Evolutionary conservation across 345 rosid genomes (phyloP).

Genomic region (Gossypium bickii): DNA sequence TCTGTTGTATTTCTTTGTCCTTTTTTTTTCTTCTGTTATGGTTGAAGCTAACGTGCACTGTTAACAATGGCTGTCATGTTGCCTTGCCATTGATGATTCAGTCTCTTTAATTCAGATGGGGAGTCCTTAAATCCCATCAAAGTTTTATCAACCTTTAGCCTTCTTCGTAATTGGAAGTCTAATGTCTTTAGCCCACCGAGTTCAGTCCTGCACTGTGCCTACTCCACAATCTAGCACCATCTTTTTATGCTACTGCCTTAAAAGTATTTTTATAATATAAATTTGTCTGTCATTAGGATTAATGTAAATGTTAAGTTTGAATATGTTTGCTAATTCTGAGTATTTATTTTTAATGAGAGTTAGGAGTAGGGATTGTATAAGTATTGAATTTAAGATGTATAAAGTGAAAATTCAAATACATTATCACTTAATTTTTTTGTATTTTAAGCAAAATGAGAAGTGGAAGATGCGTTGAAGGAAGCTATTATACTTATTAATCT

Average conservation of each 20-base stretch:
- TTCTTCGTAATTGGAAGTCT: conserved; percentile 1
- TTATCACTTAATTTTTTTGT: no score
- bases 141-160: background rate
- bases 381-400: no score
- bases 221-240: conserved; percentile 9
- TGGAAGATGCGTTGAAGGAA: no score
- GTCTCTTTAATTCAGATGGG: conserved; percentile 23
- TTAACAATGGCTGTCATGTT: background rate
- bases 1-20: conserved; percentile 11
- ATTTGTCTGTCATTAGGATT: no score
- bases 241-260: conserved; percentile 10
- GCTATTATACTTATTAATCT: no score
- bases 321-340: no score
- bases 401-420: no score
- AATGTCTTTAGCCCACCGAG: background rate
- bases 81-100: background rate
- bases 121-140: conserved; percentile 25
- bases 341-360: no score
- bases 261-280: background rate
- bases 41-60: conserved; percentile 34
- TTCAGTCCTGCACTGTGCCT: conserved; percentile 2
- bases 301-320: no score
- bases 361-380: no score
- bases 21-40: conserved; percentile 5
- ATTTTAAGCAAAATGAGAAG: no score